Evolutionary conservation across 352 stramenopile genomes (phyloP).

Genomic region (Globisporangium parvum): DNA sequence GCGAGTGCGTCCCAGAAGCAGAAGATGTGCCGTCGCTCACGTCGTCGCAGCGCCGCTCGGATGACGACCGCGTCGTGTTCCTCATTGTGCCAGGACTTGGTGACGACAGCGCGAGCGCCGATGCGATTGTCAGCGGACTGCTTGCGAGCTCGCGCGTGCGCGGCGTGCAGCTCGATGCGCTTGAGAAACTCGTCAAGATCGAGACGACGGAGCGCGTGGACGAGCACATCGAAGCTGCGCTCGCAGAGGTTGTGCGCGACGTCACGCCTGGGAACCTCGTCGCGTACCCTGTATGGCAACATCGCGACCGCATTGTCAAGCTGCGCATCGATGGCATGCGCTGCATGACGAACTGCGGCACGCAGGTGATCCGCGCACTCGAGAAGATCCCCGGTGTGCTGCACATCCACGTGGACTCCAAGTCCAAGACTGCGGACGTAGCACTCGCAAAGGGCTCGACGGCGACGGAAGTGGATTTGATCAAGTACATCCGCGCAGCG

Average conservation of each 20-base stretch:
- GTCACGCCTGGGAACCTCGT: conserved; percentile 37
- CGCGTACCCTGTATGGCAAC: conserved; percentile 79
- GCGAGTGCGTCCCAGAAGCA: conserved; percentile 48
- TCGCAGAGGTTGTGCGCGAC: conserved; percentile 52
- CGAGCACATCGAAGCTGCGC: conserved; percentile 36
- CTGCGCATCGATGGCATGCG: conserved; percentile 79
- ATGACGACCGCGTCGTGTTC: conserved; percentile 68
- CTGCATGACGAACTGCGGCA: conserved; percentile 85
- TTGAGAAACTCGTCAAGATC: conserved; percentile 65
- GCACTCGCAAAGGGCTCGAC: conserved; percentile 73
- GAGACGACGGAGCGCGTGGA: conserved; percentile 37
- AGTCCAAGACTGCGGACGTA: conserved; percentile 71
- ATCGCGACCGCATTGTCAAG: conserved; percentile 72
- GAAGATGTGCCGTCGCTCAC: conserved; percentile 72
- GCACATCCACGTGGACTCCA: conserved; percentile 80
- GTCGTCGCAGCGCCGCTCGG: conserved; percentile 38
- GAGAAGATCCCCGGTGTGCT: conserved; percentile 78
- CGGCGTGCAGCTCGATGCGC: conserved; percentile 48
- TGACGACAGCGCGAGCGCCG: conserved; percentile 17
- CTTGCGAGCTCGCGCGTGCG: conserved; percentile 26
- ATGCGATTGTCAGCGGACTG: conserved; percentile 31
- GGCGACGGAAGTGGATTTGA: conserved; percentile 81
- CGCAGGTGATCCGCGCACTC: conserved; percentile 71
- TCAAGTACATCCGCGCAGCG: conserved; percentile 68
- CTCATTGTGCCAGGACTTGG: conserved; percentile 53